Evolutionary conservation across 495 filamentous ascomycete genomes (phyloP).

Genomic region (Lindgomyces ingoldianus): DNA sequence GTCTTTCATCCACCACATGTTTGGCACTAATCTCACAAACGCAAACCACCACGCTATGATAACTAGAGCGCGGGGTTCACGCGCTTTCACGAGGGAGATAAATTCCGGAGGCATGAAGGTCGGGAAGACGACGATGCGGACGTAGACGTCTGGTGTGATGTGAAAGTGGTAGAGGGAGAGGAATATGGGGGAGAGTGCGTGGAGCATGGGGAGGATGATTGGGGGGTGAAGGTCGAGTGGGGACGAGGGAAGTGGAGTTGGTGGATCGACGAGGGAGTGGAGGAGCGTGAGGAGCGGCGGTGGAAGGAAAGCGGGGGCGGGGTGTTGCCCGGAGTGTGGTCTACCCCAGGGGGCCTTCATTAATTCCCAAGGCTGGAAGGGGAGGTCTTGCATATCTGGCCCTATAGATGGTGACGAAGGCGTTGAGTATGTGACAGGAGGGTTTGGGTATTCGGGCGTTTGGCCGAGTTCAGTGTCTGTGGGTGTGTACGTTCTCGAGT

Average conservation of each 20-base stretch:
- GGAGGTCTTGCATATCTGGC: constrained; percentile 1
- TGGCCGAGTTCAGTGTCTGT: background rate
- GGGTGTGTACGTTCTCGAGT: background rate
- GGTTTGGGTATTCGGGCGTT: constrained; percentile 4
- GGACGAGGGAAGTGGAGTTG: background rate
- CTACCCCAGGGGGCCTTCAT: background rate
- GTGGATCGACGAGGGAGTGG: constrained; percentile 10
- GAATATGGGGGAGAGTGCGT: constrained; percentile 29
- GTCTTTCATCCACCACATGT: constrained; percentile 14
- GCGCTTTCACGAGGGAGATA: constrained; percentile 1
- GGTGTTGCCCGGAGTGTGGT: constrained; percentile 5
- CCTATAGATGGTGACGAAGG: constrained; percentile 61
- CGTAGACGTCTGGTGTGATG: constrained; percentile 21
- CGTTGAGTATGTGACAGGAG: background rate
- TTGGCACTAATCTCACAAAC: constrained; percentile 13
- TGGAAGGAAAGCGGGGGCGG: constrained; percentile 29
- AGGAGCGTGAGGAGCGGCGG: constrained; percentile 24
- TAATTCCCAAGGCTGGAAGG: constrained; percentile 13
- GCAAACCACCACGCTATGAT: constrained; percentile 29
- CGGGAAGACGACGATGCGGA: constrained; percentile 22
- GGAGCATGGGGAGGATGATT: constrained; percentile 18
- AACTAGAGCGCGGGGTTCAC: constrained; percentile 21
- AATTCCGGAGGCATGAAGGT: constrained; percentile 29
- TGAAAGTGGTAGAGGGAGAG: constrained; percentile 30
- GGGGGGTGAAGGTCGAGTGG: constrained; percentile 18